Evolutionary conservation across 371 early-diverging fungal species (phyloP).

Genomic region (Haplosporangium sp.): DNA sequence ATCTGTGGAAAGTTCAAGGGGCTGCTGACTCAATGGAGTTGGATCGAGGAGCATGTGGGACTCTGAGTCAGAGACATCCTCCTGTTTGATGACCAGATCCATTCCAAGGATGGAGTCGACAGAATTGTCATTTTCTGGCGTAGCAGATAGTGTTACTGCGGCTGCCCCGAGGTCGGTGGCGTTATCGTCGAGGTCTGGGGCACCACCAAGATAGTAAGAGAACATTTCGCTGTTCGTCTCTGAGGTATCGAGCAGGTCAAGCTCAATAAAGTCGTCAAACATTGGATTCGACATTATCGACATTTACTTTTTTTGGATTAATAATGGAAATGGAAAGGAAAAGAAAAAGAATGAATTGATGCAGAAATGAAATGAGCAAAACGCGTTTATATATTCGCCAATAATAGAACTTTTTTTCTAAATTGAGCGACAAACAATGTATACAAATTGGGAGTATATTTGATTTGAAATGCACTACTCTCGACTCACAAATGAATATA

Average conservation of each 20-base stretch:
- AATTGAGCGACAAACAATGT: not conserved
- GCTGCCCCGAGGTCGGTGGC: conserved; percentile 21
- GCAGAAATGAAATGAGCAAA: too few relatives aligned
- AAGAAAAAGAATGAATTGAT: not conserved
- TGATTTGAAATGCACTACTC: not conserved
- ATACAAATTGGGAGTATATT: not conserved
- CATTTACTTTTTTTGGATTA: not conserved
- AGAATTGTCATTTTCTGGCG: not conserved
- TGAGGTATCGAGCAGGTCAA: conserved; percentile 45
- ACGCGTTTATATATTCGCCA: not conserved
- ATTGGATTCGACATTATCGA: conserved; percentile 43
- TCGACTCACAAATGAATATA: not conserved
- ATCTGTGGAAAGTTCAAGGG: conserved; percentile 18
- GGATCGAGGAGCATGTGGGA: conserved; percentile 32
- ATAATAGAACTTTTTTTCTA: not conserved
- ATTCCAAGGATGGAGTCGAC: not conserved
- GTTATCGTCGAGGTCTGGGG: conserved; percentile 20
- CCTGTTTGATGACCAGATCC: conserved; percentile 37
- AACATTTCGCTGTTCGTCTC: conserved; percentile 36
- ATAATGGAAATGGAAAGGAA: conserved; percentile 4
- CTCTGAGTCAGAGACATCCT: conserved; percentile 18
- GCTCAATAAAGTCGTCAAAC: conserved; percentile 54
- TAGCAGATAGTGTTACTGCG: conserved; percentile 11
- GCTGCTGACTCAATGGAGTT: conserved; percentile 6
- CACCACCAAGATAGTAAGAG: conserved; percentile 34